Conservation (phyloP, 352 stramenopile genomes). For the Phytophthora sp. region DNA sequence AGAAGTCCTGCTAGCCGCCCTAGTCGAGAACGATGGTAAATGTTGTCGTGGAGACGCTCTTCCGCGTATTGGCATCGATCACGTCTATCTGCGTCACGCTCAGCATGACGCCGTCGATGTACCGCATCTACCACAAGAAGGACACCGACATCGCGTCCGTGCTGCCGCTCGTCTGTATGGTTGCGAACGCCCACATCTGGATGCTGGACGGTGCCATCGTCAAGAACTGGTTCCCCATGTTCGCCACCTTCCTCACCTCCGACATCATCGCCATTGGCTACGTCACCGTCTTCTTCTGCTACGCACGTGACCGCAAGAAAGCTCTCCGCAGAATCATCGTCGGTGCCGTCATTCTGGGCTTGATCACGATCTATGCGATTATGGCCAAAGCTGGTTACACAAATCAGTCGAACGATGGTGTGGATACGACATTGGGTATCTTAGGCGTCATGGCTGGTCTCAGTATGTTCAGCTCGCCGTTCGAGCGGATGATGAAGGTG, state of each 20-base stretch:
- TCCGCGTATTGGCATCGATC: slow-evolving; percentile 36
- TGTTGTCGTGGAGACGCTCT: slow-evolving; percentile 35
- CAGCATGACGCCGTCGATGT: slow-evolving; percentile 44
- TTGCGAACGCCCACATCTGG: slow-evolving; percentile 43
- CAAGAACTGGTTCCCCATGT: slow-evolving; percentile 49
- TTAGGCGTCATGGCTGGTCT: slow-evolving; percentile 33
- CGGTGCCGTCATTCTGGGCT: slow-evolving; percentile 18
- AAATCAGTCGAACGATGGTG: slow-evolving; percentile 40
- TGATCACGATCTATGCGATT: slow-evolving; percentile 40
- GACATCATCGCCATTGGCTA: slow-evolving; percentile 36
- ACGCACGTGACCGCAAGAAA: too few species aligned
- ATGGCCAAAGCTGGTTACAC: slow-evolving; percentile 29
- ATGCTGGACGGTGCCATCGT: slow-evolving; percentile 43
- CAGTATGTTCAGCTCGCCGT: slow-evolving; percentile 45
- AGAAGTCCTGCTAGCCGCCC: too few species aligned
- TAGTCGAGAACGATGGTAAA: slow-evolving; percentile 42
- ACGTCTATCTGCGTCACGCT: slow-evolving; percentile 43
- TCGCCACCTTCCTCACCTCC: slow-evolving; percentile 40
- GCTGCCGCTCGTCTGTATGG: slow-evolving; percentile 40
- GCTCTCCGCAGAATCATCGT: slow-evolving; percentile 24
- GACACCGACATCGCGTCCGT: slow-evolving; percentile 43
- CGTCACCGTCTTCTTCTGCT: slow-evolving; percentile 33
- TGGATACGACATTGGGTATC: slow-evolving; percentile 38
- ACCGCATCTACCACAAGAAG: slow-evolving; percentile 43
- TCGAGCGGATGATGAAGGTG: slow-evolving; percentile 44